phyloP scores from a whole-genome alignment of 2,329 filamentous ascomycete genomes.

The Calonectria ilicicola region DNA sequence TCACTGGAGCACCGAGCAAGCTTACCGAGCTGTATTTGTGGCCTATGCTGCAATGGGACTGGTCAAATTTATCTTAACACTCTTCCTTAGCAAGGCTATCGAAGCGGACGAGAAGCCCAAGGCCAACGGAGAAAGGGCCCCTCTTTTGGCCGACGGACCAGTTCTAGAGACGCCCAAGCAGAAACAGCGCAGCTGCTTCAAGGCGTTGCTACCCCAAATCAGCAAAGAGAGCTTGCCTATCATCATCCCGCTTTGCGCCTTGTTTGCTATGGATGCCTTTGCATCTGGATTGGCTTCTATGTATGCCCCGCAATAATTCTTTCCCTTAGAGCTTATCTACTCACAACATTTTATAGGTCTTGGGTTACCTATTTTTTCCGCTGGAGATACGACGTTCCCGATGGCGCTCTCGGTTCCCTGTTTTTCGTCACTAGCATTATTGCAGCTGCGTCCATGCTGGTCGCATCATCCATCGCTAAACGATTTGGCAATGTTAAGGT shows the following conservation, averaged over 20 bases:
- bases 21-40: constrained; percentile 68
- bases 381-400: constrained; percentile 59
- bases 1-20: constrained; percentile 57
- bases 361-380: constrained; percentile 70
- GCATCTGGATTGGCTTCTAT: constrained; percentile 77
- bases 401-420: constrained; percentile 63
- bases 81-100: constrained; percentile 60
- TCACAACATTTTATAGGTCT: constrained; percentile 50
- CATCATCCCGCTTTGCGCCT: constrained; percentile 71
- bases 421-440: constrained; percentile 67
- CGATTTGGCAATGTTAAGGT: constrained; percentile 74
- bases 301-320: constrained; percentile 55
- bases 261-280: constrained; percentile 77
- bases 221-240: constrained; percentile 65
- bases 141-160: constrained; percentile 36
- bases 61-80: constrained; percentile 65
- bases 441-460: constrained; percentile 62
- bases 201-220: constrained; percentile 65
- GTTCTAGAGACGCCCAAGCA: background rate
- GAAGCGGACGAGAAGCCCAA: constrained; percentile 48
- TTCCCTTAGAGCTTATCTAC: background rate
- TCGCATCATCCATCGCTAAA: constrained; percentile 66
- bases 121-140: constrained; percentile 37
- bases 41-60: constrained; percentile 57
- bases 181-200: constrained; percentile 2